These are phyloP conservation scores for Skeletonema marinoi DNA, from an alignment of 108 stramenopile species.

Conservation along the genomic window DNA sequence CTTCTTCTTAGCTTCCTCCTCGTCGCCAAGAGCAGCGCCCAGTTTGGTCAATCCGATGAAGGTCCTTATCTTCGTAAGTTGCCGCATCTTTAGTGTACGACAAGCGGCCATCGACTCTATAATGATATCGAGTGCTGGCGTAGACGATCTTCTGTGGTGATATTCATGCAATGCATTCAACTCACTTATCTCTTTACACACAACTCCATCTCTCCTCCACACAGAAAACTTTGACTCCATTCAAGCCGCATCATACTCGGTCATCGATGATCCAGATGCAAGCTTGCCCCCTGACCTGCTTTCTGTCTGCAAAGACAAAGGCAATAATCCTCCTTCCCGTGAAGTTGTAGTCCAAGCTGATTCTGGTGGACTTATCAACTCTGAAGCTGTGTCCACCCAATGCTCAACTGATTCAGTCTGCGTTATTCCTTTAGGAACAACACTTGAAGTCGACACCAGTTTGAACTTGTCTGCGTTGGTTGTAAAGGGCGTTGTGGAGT, in stretches of 20 bases:
- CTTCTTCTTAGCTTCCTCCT: background rate
- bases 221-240: conserved; percentile 15
- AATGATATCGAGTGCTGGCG: too few relatives aligned
- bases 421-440: conserved; percentile 43
- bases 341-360: background rate
- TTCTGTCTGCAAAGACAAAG: conserved; percentile 13
- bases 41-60: background rate
- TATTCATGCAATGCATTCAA: background rate
- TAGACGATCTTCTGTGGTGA: background rate
- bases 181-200: background rate
- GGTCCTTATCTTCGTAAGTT: background rate
- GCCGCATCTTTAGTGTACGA: background rate
- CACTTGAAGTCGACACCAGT: conserved; percentile 39
- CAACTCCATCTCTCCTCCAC: background rate
- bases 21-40: background rate
- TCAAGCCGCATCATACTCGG: conserved; percentile 18
- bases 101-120: too few relatives aligned
- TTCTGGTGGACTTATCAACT: background rate
- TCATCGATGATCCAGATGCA: conserved; percentile 6
- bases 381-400: conserved; percentile 9
- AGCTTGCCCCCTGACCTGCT: conserved; percentile 4
- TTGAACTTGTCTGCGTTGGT: conserved; percentile 54
- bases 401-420: conserved; percentile 31
- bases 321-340: background rate
- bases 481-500: conserved; percentile 48